Evolutionary conservation across 176 grass and related monocot genomes (phyloP), one percentile per base, ranked within the genome.

Genomic region (bread wheat (Triticum aestivum)): DNA sequence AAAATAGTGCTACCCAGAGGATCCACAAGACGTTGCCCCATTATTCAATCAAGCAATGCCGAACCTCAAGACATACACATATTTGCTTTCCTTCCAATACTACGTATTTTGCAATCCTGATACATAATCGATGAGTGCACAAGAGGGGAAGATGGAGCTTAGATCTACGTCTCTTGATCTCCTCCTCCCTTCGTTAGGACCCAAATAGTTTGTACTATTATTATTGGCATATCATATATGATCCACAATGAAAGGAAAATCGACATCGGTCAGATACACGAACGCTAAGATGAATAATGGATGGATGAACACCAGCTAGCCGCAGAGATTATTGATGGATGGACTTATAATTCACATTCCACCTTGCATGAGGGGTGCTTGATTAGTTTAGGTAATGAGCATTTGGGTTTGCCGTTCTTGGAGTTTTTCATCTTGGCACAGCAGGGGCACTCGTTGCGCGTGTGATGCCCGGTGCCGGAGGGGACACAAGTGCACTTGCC

Each of bases 401-500:
- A 89, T 69, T 89, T 89, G 37, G 83, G 83, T 37, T 89, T 75
- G 47, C n/a, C 27, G 62, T 72, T 89, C 26, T 63, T 49, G 2
- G 88, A 64, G 7, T 89, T 89, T 67, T 67, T 7, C 61, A 89
- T 86, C 37, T 63, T 77, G 83, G 80, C 88, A 29, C 86, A 86
- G 78, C 88, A 87, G 65, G 74, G 45, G 78, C 83, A 90, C 11
- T 86, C 29, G 41, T 30, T 32, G 51, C 80, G 89, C 4, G 91
- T 89, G 20, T 88, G 85, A 70, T 93, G 89, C 3, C 92, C 72
- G 3, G 90, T 97, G 9, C 92, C 94, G 3, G 92, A 92, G 11
- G 94, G 92, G 33, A 97, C 94, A 30, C 94, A 94, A 27, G 61
- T 86, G 88, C 94, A 97, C 65, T 80, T 87, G 29, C 32, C 51